A percentile compares a stretch with the other conserved stretches of the same genome.
These are phyloP conservation scores for Plantago lanceolata DNA, from an alignment of 305 asterid genomes.

Conservation along the genomic window DNA sequence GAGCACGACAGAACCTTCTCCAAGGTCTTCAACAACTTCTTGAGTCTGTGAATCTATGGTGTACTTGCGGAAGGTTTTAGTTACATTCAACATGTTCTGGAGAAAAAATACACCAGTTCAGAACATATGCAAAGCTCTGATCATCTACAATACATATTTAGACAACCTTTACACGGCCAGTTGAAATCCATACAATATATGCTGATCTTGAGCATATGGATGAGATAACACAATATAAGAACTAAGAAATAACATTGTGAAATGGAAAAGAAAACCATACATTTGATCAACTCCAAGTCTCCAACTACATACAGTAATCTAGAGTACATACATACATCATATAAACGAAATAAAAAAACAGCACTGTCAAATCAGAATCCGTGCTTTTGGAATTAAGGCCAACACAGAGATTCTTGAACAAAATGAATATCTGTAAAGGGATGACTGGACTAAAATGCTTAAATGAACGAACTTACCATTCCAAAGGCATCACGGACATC, in stretches of 20 bases:
- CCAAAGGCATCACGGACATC: constrained; percentile 80
- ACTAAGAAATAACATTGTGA: too few relatives aligned
- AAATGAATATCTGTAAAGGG: constrained; percentile 1
- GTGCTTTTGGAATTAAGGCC: background rate
- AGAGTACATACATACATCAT: background rate
- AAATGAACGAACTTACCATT: constrained; percentile 49
- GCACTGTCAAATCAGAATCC: background rate
- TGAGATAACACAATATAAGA: too few relatives aligned
- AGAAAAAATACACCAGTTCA: background rate
- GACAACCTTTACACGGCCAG: too few relatives aligned
- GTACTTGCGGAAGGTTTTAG: constrained; percentile 66
- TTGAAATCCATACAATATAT: too few relatives aligned
- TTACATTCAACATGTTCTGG: constrained; percentile 6
- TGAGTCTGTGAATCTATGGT: constrained; percentile 75
- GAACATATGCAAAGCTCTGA: too few relatives aligned
- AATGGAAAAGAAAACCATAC: too few relatives aligned
- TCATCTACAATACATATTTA: too few relatives aligned
- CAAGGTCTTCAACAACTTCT: constrained; percentile 68
- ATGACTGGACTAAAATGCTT: background rate
- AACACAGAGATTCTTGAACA: background rate
- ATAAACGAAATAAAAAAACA: background rate
- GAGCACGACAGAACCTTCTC: constrained; percentile 75
- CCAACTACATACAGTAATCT: too few relatives aligned
- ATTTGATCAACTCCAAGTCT: too few relatives aligned
- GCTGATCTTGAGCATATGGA: too few relatives aligned